Base-by-base conservation (phyloP, 306 rosid genomes). In the Vigna reflexopilosa region DNA sequence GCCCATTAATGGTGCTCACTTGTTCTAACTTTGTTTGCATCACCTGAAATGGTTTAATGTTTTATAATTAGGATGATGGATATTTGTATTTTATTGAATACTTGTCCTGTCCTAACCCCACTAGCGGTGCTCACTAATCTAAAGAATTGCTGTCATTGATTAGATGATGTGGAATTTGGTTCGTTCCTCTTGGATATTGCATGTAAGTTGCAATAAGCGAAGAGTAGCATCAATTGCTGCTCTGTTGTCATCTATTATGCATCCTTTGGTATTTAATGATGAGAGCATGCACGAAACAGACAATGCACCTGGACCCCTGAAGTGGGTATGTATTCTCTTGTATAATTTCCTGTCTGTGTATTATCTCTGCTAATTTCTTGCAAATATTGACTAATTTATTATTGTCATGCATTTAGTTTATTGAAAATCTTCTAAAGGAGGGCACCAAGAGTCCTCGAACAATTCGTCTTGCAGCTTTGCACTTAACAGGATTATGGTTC, bases 381-480 rank as follows among this genome's bases (percentile, higher is more conserved):
- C 77, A 58, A 62, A 57, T 64, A 28, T 36, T 34, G 45, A 80
- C 42, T 55, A 15, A 73, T 83, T 72, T 80, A 54, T 52, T 77
- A 42, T 49, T 73, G 59, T 49, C 57, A 77, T 76, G 17, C 38
- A 14, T 62, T 44, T 86, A 94, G 98, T 90, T 94, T 74, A 65
- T 92, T 77, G 88, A 84, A 79, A 92, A 90, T 79, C 83, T 94
- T 87, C 88, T 94, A 7, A 93, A 89, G 87, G 98, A 92, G 83
- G 97, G 98, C 70, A 92, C 88, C 45, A 94, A 87, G 73, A 94
- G 98, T 82, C 98, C 98, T 54, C 95, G 98, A 28, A 94, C 98
- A 80, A 92, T 92, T 84, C 98, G 97, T 79, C 93, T 94, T 70
- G 93, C 95, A n/a, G 97, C 98, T 72, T 83, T 94, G 83, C 98